Evolutionary conservation across 176 grass and related monocot genomes (phyloP), one percentile per base, ranked within the genome.

Genomic region (Puya raimondii): DNA sequence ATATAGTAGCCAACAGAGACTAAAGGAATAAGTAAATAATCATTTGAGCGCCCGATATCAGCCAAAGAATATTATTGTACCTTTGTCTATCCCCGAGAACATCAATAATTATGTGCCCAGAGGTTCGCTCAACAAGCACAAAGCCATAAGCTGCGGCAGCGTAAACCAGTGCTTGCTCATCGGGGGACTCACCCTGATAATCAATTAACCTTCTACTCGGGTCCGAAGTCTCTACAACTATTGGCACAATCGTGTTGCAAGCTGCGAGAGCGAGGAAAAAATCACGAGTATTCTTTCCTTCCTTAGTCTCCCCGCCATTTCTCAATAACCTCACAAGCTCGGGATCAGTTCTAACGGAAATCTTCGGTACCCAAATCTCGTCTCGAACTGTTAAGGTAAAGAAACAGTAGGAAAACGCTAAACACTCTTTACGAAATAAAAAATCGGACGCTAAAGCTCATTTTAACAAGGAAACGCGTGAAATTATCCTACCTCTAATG

Each of bases 121-220:
- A 96, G 12, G 83, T 96, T 65, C 92, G 78, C 63, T 96, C 88
- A 2, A 96, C 68, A 8, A 96, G 88, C 66, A 88, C 88, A 70
- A 96, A 91, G 47, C 92, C 88, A 64, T 96, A 96, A 1, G 92
- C 88, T 0, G 92, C 92, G 0, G 92, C 85, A 11, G 92, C 92
- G 54, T 80, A 78, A 47, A 96, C 92, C 70, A 96, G 68, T n/a
- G 92, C 88, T 71, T 91, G 88, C 78, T 96, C 92, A 66, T 96
- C 92, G 10, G 92, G 92, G 4, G 92, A 96, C 69, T 96, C 92
- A 18, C 92, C 92, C 71, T 96, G 92, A 85, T 96, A 96, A 69
- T 87, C 67, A 50, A 96, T 81, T 56, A 83, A 77, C 68, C 78
- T 91, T 76, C 27, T 73, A 29, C 65, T 89, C 48, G 47, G 83